These are phyloP conservation scores for Gracilariopsis chorda DNA, from an alignment of 23 red algal genomes.

Conservation along the genomic window DNA sequence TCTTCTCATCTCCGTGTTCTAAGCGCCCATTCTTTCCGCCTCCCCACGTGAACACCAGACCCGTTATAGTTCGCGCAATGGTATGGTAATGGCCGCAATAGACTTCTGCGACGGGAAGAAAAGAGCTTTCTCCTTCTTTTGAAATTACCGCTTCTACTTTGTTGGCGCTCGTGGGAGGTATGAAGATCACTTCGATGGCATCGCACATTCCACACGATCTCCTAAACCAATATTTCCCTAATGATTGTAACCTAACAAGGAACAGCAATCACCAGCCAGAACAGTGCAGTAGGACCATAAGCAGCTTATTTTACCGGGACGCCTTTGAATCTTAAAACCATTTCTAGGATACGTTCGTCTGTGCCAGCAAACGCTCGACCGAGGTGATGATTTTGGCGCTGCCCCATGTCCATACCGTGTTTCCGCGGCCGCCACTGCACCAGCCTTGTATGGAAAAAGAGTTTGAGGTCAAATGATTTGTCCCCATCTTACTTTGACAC, in stretches of 20 bases:
- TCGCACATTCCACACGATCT: slow-evolving; percentile 78
- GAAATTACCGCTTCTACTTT: neutral
- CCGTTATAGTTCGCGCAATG: slow-evolving; percentile 66
- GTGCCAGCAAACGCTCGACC: slow-evolving; percentile 65
- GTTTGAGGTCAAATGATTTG: too few species aligned
- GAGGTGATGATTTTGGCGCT: slow-evolving; percentile 94
- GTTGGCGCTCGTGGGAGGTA: neutral
- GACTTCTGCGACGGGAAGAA: slow-evolving; percentile 39
- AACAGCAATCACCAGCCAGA: slow-evolving; percentile 43
- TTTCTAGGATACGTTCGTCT: slow-evolving; percentile 67
- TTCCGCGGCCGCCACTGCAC: slow-evolving; percentile 55
- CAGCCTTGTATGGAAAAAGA: too few species aligned
- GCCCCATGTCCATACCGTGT: slow-evolving; percentile 89
- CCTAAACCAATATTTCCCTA: slow-evolving; percentile 97
- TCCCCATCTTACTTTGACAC: too few species aligned
- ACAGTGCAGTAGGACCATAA: slow-evolving; percentile 82
- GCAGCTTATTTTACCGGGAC: slow-evolving; percentile 43
- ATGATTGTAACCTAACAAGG: slow-evolving; percentile 83
- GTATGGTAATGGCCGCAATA: slow-evolving; percentile 92
- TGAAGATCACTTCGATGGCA: slow-evolving; percentile 53
- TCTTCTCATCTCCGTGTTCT: slow-evolving; percentile 85
- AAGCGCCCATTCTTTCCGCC: slow-evolving; percentile 98
- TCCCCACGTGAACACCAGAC: slow-evolving; percentile 91
- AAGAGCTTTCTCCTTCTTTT: slow-evolving; percentile 6
- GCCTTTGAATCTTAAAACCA: slow-evolving; percentile 33